Conservation (phyloP, 345 rosid species). For the Heritiera fomes region DNA sequence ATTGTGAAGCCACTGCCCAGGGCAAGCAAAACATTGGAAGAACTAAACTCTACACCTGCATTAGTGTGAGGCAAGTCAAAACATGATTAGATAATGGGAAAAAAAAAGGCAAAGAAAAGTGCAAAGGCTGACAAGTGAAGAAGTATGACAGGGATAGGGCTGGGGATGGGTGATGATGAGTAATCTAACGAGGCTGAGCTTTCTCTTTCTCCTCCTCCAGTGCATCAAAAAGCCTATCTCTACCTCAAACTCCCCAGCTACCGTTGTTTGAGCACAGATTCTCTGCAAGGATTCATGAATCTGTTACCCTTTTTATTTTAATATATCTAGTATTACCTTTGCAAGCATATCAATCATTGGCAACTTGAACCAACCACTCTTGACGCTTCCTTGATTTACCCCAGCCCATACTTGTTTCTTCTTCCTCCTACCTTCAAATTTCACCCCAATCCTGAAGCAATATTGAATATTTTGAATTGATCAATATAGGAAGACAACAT, state of each 20-base stretch:
- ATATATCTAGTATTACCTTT: not conserved
- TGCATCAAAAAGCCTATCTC: not conserved
- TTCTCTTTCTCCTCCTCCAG: not conserved
- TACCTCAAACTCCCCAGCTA: not conserved
- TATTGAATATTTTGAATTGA: no score
- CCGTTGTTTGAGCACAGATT: not conserved
- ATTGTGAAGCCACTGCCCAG: no score
- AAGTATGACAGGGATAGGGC: not conserved
- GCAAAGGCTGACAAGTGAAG: conserved; percentile 17
- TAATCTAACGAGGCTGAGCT: not conserved
- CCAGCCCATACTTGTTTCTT: not conserved
- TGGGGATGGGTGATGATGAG: not conserved
- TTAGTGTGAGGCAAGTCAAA: not conserved
- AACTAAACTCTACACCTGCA: no score
- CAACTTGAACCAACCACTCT: conserved; percentile 9
- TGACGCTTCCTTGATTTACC: not conserved
- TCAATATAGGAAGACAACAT: not conserved
- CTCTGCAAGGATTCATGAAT: conserved; percentile 5
- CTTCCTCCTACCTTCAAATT: not conserved
- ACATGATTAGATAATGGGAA: not conserved
- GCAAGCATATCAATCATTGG: conserved; percentile 26
- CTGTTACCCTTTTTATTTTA: not conserved
- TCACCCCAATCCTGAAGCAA: no score
- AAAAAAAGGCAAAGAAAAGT: not conserved
- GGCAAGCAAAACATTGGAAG: not conserved